Evolutionary conservation across 345 rosid genomes (phyloP), one percentile per base, ranked within the genome.

Genomic region (Eucalyptus leucophloia): DNA sequence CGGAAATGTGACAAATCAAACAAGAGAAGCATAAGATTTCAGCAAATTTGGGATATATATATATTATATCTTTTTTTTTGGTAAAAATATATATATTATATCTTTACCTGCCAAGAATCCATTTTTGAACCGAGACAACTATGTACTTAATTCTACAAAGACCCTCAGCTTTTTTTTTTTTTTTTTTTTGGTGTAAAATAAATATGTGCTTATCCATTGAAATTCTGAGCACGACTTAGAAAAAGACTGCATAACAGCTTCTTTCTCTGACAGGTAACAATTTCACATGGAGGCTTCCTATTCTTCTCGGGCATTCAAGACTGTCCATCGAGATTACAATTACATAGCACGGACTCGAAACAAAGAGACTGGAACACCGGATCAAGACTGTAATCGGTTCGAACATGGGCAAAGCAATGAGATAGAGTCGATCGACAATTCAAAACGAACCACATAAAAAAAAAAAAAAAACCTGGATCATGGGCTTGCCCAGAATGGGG

Each of bases 401-500:
- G 40, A 72, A 72, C 23, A 21, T 11, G 44, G 7, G 26, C 45
- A 72, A 72, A 77, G 83, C 45, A 37, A 37, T 11, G 83, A 37
- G 45, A 37, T 77, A 37, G 45, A 37, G 42, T 77, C 83, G 45
- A 77, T 77, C 45, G 5, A 21, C 45, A 37, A 21, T 40, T 77
- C 19, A 45, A 44, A 60, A 44, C 2, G 37, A 62, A 56, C 77
- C 21, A 26, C 12, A 23, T 15, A 5, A 49, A 50, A 50, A 51
- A 14, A 26, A 42, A 42, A 42, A 49, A 12, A 1, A 49, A 26
- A 97, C 99, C 98, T 98, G 99, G 91, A 98, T 98, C 99, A 98
- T 98, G 92, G 99, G 98, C 92, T 97, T 98, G 81, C 99, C 99
- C 42, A 97, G 94, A 93, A 98, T 97, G 80, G 91, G 86, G 86